Conservation (phyloP, 768 basidiomycete genomes). For the Cyathus striatus region DNA sequence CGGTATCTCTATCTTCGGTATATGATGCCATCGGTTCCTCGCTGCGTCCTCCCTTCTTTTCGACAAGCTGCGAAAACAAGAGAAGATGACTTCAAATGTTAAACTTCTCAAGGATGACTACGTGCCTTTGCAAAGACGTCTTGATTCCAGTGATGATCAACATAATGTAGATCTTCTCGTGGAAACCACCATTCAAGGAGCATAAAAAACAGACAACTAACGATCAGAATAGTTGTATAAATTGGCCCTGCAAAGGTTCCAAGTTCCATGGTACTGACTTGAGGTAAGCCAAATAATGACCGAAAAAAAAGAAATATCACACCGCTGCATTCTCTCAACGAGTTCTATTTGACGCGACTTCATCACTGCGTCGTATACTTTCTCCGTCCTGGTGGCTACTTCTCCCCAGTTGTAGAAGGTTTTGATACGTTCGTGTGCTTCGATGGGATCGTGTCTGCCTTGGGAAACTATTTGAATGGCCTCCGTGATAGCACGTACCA, state of each 20-base stretch:
- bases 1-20: constrained; percentile 1
- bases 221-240: constrained; percentile 81
- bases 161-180: constrained; percentile 70
- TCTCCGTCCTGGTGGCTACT: constrained; percentile 76
- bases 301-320: no score
- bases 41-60: neutral
- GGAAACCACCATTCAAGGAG: constrained; percentile 85
- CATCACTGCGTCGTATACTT: constrained; percentile 72
- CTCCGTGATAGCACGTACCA: constrained; percentile 76
- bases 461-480: constrained; percentile 67
- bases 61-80: neutral
- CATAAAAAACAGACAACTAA: constrained; percentile 85
- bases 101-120: neutral
- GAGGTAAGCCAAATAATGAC: no score
- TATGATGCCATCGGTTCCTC: neutral
- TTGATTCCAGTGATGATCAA: constrained; percentile 57
- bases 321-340: constrained; percentile 79
- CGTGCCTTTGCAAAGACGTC: constrained; percentile 30
- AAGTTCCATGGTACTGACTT: constrained; percentile 69
- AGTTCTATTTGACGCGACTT: constrained; percentile 58
- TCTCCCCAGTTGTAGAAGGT: constrained; percentile 86
- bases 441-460: constrained; percentile 68
- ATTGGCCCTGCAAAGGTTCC: constrained; percentile 85
- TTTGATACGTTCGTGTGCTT: constrained; percentile 73
- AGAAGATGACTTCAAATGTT: no score